phyloP scores from a whole-genome alignment of 1,284 basidiomycete genomes.

The Apiotrichum siamense region DNA sequence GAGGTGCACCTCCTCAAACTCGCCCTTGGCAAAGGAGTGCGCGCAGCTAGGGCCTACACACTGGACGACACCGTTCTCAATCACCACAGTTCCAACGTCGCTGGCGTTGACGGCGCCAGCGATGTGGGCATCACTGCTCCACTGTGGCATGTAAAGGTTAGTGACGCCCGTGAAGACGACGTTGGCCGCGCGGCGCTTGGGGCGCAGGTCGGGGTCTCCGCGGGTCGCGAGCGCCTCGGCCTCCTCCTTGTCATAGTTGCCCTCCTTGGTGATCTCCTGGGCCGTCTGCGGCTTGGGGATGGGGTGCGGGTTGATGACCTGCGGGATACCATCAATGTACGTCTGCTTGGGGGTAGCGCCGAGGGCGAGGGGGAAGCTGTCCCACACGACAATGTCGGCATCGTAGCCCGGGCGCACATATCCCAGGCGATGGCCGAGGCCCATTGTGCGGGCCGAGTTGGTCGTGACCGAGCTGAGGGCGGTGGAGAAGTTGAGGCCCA shows the following conservation, averaged over 20 bases:
- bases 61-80: slow-evolving; percentile 43
- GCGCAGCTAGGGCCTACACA: slow-evolving; percentile 38
- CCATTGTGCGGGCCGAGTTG: slow-evolving; percentile 68
- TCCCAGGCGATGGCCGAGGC: slow-evolving; percentile 75
- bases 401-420: slow-evolving; percentile 59
- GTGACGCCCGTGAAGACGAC: slow-evolving; percentile 46
- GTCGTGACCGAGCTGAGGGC: slow-evolving; percentile 62
- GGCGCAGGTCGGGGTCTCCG: slow-evolving; percentile 42
- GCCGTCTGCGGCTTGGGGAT: slow-evolving; percentile 37
- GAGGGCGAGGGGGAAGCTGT: slow-evolving; percentile 71
- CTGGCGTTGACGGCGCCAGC: neutral
- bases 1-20: slow-evolving; percentile 41
- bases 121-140: no score
- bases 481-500: slow-evolving; percentile 45
- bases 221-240: slow-evolving; percentile 34
- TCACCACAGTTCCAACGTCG: slow-evolving; percentile 23
- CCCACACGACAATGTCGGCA: slow-evolving; percentile 75
- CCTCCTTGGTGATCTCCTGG: slow-evolving; percentile 34
- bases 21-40: slow-evolving; percentile 5
- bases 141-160: slow-evolving; percentile 23
- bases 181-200: slow-evolving; percentile 28
- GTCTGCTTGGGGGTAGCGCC: slow-evolving; percentile 54
- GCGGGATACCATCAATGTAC: slow-evolving; percentile 57
- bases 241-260: slow-evolving; percentile 40
- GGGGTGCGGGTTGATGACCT: slow-evolving; percentile 41